Evolutionary conservation across 225 moss, liverwort and hornwort genomes (phyloP).

Genomic region (Ulota crispa): DNA sequence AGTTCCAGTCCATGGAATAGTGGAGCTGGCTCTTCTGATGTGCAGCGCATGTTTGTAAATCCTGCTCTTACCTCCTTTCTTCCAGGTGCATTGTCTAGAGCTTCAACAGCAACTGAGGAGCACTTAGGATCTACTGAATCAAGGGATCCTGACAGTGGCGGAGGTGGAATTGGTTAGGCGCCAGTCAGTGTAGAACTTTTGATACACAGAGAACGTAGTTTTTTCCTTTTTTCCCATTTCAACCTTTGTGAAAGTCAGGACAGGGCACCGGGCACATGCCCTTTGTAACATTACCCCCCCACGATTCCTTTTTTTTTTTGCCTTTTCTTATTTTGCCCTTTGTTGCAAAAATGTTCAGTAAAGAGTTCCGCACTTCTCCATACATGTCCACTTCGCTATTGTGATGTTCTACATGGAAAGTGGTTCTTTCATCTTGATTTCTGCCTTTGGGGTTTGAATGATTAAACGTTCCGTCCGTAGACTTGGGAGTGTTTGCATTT

Average conservation of each 20-base stretch:
- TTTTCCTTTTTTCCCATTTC: conserved; percentile 24
- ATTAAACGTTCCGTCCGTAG: not conserved
- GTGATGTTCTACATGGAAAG: conserved; percentile 27
- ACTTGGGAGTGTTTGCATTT: not conserved
- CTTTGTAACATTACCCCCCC: conserved; percentile 65
- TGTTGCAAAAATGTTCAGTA: conserved; percentile 67
- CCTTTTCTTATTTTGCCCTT: conserved; percentile 56
- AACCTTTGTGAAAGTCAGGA: conserved; percentile 53
- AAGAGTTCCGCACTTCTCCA: conserved; percentile 50
- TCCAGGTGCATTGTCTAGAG: conserved; percentile 57
- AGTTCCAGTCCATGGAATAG: conserved; percentile 60
- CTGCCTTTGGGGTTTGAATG: not conserved
- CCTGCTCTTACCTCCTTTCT: conserved; percentile 58
- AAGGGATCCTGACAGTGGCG: conserved; percentile 48
- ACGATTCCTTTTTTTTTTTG: conserved; percentile 56
- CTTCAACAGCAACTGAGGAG: conserved; percentile 61
- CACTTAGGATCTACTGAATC: conserved; percentile 56
- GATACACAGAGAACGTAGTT: conserved; percentile 54
- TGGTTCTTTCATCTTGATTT: conserved; percentile 15
- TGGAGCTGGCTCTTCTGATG: conserved; percentile 55
- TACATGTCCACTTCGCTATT: conserved; percentile 19
- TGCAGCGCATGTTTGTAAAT: conserved; percentile 65
- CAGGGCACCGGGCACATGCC: conserved; percentile 75
- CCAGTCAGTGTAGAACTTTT: conserved; percentile 48
- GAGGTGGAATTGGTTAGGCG: conserved; percentile 55